phyloP scores from a whole-genome alignment of 495 filamentous ascomycete species.

The Neurospora sp. region DNA sequence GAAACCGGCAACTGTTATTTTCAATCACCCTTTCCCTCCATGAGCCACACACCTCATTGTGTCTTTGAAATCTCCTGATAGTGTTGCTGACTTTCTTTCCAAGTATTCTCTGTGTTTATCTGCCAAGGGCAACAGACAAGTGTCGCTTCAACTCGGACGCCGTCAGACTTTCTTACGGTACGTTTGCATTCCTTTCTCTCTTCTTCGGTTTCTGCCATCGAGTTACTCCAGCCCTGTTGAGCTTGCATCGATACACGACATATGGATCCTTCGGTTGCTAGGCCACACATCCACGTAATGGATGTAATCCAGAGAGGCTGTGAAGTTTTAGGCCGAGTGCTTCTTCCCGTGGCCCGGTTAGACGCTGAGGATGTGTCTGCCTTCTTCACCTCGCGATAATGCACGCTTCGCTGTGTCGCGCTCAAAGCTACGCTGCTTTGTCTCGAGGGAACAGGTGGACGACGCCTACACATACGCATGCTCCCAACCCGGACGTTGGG shows the following conservation, averaged over 20 bases:
- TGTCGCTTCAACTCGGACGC: slow-evolving; percentile 2
- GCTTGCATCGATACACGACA: slow-evolving; percentile 15
- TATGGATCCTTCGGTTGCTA: slow-evolving; percentile 1
- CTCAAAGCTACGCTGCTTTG: background rate
- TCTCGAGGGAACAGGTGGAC: background rate
- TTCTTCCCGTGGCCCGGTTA: background rate
- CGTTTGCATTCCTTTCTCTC: slow-evolving; percentile 11
- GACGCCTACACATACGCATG: background rate
- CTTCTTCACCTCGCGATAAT: background rate
- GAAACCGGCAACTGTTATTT: background rate
- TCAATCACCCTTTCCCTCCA: background rate
- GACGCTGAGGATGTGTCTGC: background rate
- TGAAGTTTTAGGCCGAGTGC: background rate
- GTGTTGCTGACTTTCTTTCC: background rate
- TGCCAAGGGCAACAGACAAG: background rate
- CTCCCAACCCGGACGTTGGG: background rate
- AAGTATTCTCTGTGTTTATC: background rate
- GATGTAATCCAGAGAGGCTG: background rate
- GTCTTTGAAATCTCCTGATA: background rate
- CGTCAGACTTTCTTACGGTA: slow-evolving; percentile 11
- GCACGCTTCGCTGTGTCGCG: background rate
- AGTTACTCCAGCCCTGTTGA: slow-evolving; percentile 7
- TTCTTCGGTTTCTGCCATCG: background rate
- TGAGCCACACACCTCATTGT: background rate
- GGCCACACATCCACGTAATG: slow-evolving; percentile 6